Evolutionary conservation across 768 basidiomycete genomes (phyloP).

Genomic region (Termitomyces eurrhizus): DNA sequence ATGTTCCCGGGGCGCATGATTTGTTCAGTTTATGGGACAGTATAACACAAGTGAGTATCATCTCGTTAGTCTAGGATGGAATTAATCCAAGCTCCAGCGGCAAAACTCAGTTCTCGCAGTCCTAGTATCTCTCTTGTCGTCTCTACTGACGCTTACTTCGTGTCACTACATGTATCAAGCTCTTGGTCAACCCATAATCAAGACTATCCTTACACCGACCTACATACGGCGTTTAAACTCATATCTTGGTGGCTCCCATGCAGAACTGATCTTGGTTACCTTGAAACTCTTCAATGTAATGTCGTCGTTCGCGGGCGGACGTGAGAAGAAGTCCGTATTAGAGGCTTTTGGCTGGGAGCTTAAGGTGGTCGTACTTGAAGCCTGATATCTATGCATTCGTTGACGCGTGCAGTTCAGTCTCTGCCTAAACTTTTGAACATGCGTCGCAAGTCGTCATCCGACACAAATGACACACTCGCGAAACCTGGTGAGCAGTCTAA

Average conservation of each 20-base stretch:
- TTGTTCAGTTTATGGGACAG: too few species aligned
- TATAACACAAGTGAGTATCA: too few species aligned
- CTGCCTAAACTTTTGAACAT: conserved; percentile 39
- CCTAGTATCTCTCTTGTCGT: too few species aligned
- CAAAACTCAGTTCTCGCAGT: too few species aligned
- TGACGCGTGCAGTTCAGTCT: conserved; percentile 35
- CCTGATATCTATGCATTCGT: background rate
- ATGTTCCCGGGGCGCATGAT: too few species aligned
- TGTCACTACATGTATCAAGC: too few species aligned
- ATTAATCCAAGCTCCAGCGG: too few species aligned
- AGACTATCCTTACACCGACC: too few species aligned
- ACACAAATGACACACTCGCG: conserved; percentile 34
- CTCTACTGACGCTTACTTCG: too few species aligned
- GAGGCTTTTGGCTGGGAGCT: conserved; percentile 78
- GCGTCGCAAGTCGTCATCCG: conserved; percentile 40
- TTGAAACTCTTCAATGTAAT: conserved; percentile 62
- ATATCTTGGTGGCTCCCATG: conserved; percentile 57
- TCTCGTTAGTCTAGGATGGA: too few species aligned
- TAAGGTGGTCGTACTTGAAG: conserved; percentile 43
- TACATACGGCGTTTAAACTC: conserved; percentile 23
- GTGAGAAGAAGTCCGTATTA: conserved; percentile 29
- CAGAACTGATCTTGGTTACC: conserved; percentile 62
- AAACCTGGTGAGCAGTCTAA: conserved; percentile 49
- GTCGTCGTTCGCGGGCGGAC: conserved; percentile 51
- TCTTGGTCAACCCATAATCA: too few species aligned